These are phyloP conservation scores for Boletus albobrunnescens DNA, from an alignment of 1,284 basidiomycete genomes.

Conservation along the genomic window DNA sequence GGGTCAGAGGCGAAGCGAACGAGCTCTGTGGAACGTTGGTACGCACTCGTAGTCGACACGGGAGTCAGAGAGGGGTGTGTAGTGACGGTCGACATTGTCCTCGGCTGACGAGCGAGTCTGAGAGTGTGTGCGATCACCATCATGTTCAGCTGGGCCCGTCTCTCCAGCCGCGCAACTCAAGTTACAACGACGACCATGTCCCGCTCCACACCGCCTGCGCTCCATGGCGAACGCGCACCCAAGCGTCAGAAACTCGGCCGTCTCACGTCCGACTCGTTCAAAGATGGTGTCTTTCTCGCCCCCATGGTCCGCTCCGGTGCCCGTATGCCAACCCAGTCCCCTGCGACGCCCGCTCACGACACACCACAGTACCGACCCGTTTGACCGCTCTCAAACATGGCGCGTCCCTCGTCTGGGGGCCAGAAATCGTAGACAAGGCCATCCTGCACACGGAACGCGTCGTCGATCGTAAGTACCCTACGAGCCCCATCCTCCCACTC, in stretches of 20 bases:
- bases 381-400: slow-evolving; percentile 90
- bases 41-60: slow-evolving; percentile 51
- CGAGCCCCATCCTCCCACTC: background rate
- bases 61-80: slow-evolving; percentile 49
- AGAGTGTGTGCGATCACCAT: background rate
- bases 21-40: background rate
- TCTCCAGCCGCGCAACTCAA: background rate
- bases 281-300: slow-evolving; percentile 82
- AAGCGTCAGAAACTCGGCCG: slow-evolving; percentile 56
- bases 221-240: slow-evolving; percentile 32
- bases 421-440: slow-evolving; percentile 95
- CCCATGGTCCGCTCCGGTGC: slow-evolving; percentile 95
- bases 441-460: slow-evolving; percentile 82
- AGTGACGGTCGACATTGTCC: slow-evolving; percentile 37
- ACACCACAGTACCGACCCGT: slow-evolving; percentile 67
- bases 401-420: slow-evolving; percentile 94
- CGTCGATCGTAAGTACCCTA: slow-evolving; percentile 69
- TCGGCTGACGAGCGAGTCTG: background rate
- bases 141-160: no score
- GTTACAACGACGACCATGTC: slow-evolving; percentile 30
- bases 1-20: slow-evolving; percentile 1
- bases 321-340: slow-evolving; percentile 46
- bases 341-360: background rate
- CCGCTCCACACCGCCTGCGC: slow-evolving; percentile 22
- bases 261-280: slow-evolving; percentile 63